A percentile compares a stretch with the other conserved stretches of the same genome.
Evolutionary conservation across 441 rosid species (phyloP).

Genomic region (Jatropha multifida): DNA sequence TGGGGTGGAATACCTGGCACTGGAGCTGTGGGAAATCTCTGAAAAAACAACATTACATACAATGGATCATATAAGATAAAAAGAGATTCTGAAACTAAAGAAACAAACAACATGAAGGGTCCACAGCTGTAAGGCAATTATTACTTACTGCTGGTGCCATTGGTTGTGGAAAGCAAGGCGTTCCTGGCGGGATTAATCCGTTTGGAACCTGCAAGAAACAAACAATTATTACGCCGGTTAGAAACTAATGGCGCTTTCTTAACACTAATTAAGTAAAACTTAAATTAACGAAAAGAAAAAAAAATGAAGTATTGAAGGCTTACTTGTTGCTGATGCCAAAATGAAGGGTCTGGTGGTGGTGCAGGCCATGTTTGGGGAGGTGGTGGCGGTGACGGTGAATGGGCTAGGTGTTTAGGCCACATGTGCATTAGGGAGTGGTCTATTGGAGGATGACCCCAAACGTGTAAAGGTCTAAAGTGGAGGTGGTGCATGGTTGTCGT

Average conservation of each 20-base stretch:
- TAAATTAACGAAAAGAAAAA: not conserved
- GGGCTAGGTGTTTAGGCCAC: constrained; percentile 64
- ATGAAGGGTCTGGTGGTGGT: constrained; percentile 49
- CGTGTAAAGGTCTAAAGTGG: constrained; percentile 71
- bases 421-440: constrained; percentile 44
- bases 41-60: not conserved
- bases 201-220: constrained; percentile 41
- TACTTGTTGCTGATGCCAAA: constrained; percentile 55
- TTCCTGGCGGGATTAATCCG: constrained; percentile 44
- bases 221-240: not conserved
- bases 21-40: constrained; percentile 60
- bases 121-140: constrained; percentile 27
- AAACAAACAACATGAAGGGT: constrained; percentile 26
- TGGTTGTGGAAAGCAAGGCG: constrained; percentile 53
- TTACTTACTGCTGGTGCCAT: constrained; percentile 42
- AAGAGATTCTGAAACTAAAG: constrained; percentile 18
- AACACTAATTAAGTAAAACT: no score
- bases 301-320: not conserved
- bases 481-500: constrained; percentile 45
- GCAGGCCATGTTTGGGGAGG: constrained; percentile 38
- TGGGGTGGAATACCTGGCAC: constrained; percentile 53
- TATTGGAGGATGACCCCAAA: constrained; percentile 87
- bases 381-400: constrained; percentile 44
- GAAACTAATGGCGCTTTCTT: no score
- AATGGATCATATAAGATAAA: not conserved